These are phyloP conservation scores for Mycena floridula DNA, from an alignment of 768 basidiomycete genomes.

Conservation along the genomic window DNA sequence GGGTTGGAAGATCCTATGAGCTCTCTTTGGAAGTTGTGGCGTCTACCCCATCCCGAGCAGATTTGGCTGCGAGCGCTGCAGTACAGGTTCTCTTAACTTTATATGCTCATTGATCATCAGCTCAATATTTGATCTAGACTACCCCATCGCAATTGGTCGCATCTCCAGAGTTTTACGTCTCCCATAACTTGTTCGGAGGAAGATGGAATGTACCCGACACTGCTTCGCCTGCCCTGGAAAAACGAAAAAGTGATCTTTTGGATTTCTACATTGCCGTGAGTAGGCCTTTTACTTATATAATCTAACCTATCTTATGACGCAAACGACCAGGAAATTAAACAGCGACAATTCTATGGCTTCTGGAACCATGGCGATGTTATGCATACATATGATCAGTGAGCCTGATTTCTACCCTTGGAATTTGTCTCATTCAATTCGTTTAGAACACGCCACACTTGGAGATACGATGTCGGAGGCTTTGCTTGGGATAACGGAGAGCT, in stretches of 20 bases:
- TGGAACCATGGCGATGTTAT: slow-evolving; percentile 34
- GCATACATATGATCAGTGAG: slow-evolving; percentile 35
- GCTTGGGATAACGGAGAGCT: slow-evolving; percentile 34
- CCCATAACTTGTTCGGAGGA: slow-evolving; percentile 29
- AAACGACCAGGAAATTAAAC: slow-evolving; percentile 22
- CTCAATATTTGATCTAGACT: no score
- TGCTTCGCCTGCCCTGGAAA: slow-evolving; percentile 26
- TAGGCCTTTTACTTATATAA: background rate
- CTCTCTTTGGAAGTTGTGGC: slow-evolving; percentile 26
- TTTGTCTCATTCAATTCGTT: no score
- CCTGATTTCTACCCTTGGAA: no score
- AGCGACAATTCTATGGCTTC: slow-evolving; percentile 31
- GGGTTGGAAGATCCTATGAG: slow-evolving; percentile 32
- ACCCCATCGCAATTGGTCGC: slow-evolving; percentile 30
- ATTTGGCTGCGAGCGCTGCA: slow-evolving; percentile 22
- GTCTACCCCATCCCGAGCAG: slow-evolving; percentile 23
- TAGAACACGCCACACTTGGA: slow-evolving; percentile 32
- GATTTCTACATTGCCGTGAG: slow-evolving; percentile 30
- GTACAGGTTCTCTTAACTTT: no score
- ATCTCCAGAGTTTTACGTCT: slow-evolving; percentile 27
- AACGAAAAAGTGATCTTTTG: slow-evolving; percentile 26
- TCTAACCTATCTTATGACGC: background rate
- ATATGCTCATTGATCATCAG: no score
- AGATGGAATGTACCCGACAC: slow-evolving; percentile 30
- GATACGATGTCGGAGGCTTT: slow-evolving; percentile 31